Evolutionary conservation across 2,329 filamentous ascomycete genomes (phyloP).

Genomic region (Exophiala viscosa): DNA sequence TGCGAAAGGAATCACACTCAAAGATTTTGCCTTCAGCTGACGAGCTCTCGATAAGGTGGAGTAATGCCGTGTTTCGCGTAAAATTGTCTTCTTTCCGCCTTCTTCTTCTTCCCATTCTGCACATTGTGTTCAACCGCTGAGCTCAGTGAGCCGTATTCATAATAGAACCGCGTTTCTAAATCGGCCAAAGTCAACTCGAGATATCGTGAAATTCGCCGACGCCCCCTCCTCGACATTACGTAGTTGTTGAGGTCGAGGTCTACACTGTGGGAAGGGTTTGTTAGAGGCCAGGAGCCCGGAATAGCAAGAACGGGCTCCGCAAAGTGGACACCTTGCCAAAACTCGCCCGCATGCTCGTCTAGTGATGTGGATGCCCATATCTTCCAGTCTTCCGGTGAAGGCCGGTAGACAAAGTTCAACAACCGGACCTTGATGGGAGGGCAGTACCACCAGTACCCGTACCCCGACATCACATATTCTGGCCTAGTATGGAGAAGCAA

Average conservation of each 20-base stretch:
- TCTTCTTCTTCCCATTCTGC: not conserved
- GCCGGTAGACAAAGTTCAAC: constrained; percentile 2
- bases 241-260: too few relatives aligned
- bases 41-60: not conserved
- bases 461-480: not conserved
- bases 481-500: not conserved
- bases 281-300: constrained; percentile 5
- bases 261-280: not conserved
- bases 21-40: too few relatives aligned
- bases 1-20: too few relatives aligned
- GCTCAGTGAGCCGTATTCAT: not conserved
- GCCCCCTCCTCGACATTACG: not conserved
- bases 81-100: not conserved
- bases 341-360: constrained; percentile 6
- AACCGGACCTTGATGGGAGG: not conserved
- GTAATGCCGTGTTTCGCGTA: not conserved
- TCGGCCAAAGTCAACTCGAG: too few relatives aligned
- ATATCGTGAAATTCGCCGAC: too few relatives aligned
- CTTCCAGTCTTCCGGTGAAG: constrained; percentile 7
- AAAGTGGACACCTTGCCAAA: not conserved
- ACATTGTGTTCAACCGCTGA: too few relatives aligned
- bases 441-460: too few relatives aligned
- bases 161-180: not conserved
- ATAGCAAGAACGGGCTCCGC: not conserved
- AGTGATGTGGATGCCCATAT: constrained; percentile 8